A percentile compares a stretch with the other conserved stretches of the same genome.
These are phyloP conservation scores for Arthrobotrys sinensis DNA, from an alignment of 2,329 filamentous ascomycete species.

Conservation along the genomic window DNA sequence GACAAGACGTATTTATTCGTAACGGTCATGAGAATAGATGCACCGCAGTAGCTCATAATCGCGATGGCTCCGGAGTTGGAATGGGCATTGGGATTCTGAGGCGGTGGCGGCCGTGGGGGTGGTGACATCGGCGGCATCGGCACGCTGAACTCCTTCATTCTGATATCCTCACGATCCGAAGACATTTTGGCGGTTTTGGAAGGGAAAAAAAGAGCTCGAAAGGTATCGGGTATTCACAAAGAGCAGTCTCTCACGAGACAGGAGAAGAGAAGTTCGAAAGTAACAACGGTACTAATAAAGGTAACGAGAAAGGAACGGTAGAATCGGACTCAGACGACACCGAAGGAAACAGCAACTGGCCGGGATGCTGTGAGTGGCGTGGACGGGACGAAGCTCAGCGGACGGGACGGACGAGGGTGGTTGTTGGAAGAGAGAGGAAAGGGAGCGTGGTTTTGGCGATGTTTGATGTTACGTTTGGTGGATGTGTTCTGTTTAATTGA, in stretches of 20 bases:
- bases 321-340: constrained; percentile 43
- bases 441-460: constrained; percentile 49
- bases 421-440: constrained; percentile 33
- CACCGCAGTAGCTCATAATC: constrained; percentile 90
- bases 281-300: background rate
- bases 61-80: constrained; percentile 71
- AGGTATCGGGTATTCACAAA: constrained; percentile 7
- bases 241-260: constrained; percentile 15
- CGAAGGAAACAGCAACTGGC: constrained; percentile 30
- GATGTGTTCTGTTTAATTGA: constrained; percentile 51
- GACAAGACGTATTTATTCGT: constrained; percentile 99
- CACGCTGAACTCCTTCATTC: constrained; percentile 58
- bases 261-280: constrained; percentile 20
- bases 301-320: constrained; percentile 33
- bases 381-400: constrained; percentile 30
- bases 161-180: constrained; percentile 52
- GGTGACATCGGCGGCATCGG: constrained; percentile 61
- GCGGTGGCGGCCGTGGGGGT: constrained; percentile 52
- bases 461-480: constrained; percentile 60
- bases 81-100: constrained; percentile 36
- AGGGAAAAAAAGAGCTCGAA: constrained; percentile 1
- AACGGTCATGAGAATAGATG: constrained; percentile 99
- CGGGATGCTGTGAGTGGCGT: constrained; percentile 28
- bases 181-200: constrained; percentile 41
- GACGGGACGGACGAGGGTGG: constrained; percentile 21